phyloP scores from a whole-genome alignment of 140 eudicot species.

The Anethum foeniculum region DNA sequence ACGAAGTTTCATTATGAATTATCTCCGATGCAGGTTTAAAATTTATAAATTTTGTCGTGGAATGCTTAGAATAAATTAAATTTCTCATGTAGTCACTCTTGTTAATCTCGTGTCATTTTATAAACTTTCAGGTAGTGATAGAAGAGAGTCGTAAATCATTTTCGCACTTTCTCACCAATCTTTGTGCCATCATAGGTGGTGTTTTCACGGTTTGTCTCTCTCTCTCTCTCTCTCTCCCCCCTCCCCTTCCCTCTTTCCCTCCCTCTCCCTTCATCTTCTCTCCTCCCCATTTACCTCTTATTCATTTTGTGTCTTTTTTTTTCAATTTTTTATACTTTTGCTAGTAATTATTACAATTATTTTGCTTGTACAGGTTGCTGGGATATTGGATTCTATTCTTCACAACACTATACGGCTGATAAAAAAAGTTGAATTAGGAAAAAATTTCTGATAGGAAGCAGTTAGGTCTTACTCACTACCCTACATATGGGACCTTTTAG shows the following conservation, averaged over 20 bases:
- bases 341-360: background rate
- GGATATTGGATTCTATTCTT: constrained; percentile 81
- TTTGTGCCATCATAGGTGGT: constrained; percentile 98
- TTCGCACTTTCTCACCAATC: constrained; percentile 80
- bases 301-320: background rate
- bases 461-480: constrained; percentile 15
- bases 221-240: too few species aligned
- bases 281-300: too few species aligned
- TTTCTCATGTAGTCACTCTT: background rate
- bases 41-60: background rate
- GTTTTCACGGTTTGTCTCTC: constrained; percentile 70
- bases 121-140: constrained; percentile 48
- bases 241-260: too few species aligned
- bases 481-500: constrained; percentile 6
- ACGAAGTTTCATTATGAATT: constrained; percentile 81
- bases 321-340: background rate
- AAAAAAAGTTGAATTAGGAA: constrained; percentile 89
- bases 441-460: constrained; percentile 46
- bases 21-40: constrained; percentile 88
- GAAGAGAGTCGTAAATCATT: constrained; percentile 63
- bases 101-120: background rate
- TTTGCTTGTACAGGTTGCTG: constrained; percentile 65
- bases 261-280: too few species aligned
- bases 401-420: constrained; percentile 73
- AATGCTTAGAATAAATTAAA: background rate